Evolutionary conservation across 169 alveolate species (phyloP).

Genomic region (Plasmodium malariae): DNA sequence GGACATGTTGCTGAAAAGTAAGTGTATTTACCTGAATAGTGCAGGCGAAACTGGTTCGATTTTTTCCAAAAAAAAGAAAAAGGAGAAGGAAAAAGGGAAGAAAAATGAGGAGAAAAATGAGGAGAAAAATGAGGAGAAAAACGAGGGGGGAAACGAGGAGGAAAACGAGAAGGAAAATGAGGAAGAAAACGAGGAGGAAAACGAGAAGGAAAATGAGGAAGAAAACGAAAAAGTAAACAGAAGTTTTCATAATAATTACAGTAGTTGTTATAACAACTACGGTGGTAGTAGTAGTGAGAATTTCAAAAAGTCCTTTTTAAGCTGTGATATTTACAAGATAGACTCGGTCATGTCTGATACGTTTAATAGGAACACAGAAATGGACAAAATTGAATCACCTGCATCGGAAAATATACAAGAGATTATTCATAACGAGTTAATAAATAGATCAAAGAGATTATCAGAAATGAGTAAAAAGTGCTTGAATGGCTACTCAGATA

Average conservation of each 20-base stretch:
- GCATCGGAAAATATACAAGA: constrained; percentile 22
- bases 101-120: background rate
- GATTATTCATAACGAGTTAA: constrained; percentile 14
- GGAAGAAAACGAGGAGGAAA: background rate
- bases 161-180: background rate
- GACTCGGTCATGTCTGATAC: constrained; percentile 36
- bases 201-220: background rate
- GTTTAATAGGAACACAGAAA: constrained; percentile 12
- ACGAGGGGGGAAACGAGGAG: background rate
- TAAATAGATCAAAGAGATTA: constrained; percentile 46
- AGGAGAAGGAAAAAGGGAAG: background rate
- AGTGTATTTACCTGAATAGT: background rate
- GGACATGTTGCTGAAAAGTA: constrained; percentile 43
- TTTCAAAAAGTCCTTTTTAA: constrained; percentile 17
- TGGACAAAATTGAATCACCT: constrained; percentile 2
- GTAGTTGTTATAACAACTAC: too few relatives aligned
- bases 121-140: background rate
- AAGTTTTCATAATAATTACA: too few relatives aligned
- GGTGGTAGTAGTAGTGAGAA: background rate
- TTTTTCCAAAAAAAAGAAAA: background rate
- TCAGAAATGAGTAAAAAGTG: constrained; percentile 57
- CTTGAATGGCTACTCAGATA: constrained; percentile 23
- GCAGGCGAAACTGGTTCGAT: background rate
- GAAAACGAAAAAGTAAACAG: background rate
- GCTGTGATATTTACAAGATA: constrained; percentile 34